Percentiles rank a stretch among this genome's conserved stretches.
These are phyloP conservation scores for Colletotrichum siamense DNA, from an alignment of 2,329 filamentous ascomycete genomes.

Conservation along the genomic window DNA sequence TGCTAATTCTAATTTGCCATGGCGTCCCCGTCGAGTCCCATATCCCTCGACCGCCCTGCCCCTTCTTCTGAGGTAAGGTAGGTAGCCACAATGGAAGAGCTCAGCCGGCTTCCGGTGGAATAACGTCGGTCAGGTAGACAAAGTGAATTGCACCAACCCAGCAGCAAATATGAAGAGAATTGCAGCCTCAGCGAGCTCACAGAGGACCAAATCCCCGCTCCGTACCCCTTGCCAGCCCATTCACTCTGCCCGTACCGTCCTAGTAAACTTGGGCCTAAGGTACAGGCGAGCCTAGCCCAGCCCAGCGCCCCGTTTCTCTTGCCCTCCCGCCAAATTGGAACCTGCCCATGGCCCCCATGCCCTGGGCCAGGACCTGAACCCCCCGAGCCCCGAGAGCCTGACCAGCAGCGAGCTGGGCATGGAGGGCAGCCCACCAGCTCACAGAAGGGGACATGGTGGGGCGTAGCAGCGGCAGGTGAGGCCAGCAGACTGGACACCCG, in stretches of 20 bases:
- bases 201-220: background rate
- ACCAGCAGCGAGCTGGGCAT: background rate
- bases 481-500: background rate
- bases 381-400: constrained; percentile 19
- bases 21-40: background rate
- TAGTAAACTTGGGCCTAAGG: background rate
- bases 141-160: background rate
- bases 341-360: constrained; percentile 5
- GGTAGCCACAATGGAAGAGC: background rate
- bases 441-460: constrained; percentile 10
- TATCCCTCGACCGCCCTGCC: background rate
- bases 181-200: background rate
- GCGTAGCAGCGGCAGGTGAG: constrained; percentile 9
- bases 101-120: background rate
- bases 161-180: background rate
- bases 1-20: background rate
- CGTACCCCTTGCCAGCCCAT: background rate
- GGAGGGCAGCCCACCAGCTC: background rate
- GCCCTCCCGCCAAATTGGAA: constrained; percentile 21
- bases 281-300: constrained; percentile 16
- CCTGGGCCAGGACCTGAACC: background rate
- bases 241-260: background rate
- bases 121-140: background rate
- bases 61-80: background rate
- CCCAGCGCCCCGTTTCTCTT: constrained; percentile 14